Evolutionary conservation across 1,284 basidiomycete genomes (phyloP).

Genomic region (Leccinum pseudoinsigne): DNA sequence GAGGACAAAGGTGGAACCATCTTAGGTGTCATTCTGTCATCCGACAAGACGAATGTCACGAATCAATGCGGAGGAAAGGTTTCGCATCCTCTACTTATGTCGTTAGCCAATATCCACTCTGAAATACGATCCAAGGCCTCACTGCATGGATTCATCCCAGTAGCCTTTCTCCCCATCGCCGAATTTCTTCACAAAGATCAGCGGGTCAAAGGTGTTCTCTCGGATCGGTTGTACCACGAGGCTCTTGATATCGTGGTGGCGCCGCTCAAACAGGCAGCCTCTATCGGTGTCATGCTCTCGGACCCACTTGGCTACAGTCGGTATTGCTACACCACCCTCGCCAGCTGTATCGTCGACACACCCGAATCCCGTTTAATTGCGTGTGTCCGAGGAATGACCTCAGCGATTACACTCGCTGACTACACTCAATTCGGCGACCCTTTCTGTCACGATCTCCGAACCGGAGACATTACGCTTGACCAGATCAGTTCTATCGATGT

Average conservation of each 20-base stretch:
- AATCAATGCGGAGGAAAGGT: slow-evolving; percentile 25
- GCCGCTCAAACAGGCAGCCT: not conserved
- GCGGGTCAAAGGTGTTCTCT: too few species aligned
- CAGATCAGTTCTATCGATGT: not conserved
- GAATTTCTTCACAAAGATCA: too few species aligned
- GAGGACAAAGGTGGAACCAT: slow-evolving; percentile 1
- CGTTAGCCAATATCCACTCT: too few species aligned
- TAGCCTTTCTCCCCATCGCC: too few species aligned
- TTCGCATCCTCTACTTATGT: too few species aligned
- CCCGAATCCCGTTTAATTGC: not conserved
- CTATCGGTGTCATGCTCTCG: not conserved
- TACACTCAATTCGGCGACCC: not conserved
- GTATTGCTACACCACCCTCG: not conserved
- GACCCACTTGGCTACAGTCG: not conserved
- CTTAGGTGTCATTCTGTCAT: slow-evolving; percentile 27
- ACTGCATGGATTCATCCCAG: too few species aligned
- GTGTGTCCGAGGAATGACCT: not conserved
- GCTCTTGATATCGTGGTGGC: not conserved
- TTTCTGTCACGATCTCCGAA: not conserved
- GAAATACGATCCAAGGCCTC: too few species aligned
- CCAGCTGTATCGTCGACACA: not conserved
- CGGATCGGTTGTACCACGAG: too few species aligned
- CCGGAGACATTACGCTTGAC: not conserved
- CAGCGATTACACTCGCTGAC: not conserved
- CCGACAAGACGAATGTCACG: slow-evolving; percentile 37